Percentiles rank a stretch among this genome's conserved stretches.
These are phyloP conservation scores for Seminavis robusta DNA, from an alignment of 108 stramenopile species.

Conservation along the genomic window DNA sequence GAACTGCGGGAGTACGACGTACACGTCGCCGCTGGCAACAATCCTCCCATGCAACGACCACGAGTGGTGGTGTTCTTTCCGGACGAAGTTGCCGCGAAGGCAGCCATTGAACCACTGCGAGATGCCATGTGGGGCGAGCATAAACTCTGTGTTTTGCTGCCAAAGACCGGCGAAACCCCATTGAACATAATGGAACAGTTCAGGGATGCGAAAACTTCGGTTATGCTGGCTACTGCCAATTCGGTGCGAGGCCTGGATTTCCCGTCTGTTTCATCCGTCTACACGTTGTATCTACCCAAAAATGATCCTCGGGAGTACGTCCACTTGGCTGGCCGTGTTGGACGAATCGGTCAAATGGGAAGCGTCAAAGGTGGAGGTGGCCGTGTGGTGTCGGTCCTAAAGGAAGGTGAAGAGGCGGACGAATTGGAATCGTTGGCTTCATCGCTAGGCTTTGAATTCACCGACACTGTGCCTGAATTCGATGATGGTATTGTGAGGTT, in stretches of 20 bases:
- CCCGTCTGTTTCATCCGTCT: conserved; percentile 77
- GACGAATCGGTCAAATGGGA: conserved; percentile 82
- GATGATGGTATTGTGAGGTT: conserved; percentile 13
- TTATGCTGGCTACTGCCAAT: conserved; percentile 79
- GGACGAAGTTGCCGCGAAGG: conserved; percentile 63
- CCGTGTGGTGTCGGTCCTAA: conserved; percentile 66
- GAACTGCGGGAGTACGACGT: conserved; percentile 64
- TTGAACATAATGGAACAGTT: conserved; percentile 75
- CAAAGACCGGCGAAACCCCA: conserved; percentile 66
- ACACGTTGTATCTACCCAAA: conserved; percentile 73
- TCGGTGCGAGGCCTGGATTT: conserved; percentile 84
- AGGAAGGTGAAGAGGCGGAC: conserved; percentile 49
- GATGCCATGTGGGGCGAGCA: conserved; percentile 86
- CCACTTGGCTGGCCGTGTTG: conserved; percentile 82
- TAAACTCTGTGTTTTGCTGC: conserved; percentile 66
- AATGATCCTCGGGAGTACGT: conserved; percentile 85
- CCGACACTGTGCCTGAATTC: conserved; percentile 35
- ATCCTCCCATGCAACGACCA: conserved; percentile 35
- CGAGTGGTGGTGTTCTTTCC: conserved; percentile 84
- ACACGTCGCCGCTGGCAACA: background rate
- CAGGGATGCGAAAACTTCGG: conserved; percentile 56
- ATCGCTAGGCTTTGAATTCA: conserved; percentile 65
- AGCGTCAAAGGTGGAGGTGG: conserved; percentile 61
- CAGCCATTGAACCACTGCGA: conserved; percentile 48
- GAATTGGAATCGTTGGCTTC: conserved; percentile 65